Conservation (phyloP, 352 stramenopile genomes). For the Globisporangium spinosum region DNA sequence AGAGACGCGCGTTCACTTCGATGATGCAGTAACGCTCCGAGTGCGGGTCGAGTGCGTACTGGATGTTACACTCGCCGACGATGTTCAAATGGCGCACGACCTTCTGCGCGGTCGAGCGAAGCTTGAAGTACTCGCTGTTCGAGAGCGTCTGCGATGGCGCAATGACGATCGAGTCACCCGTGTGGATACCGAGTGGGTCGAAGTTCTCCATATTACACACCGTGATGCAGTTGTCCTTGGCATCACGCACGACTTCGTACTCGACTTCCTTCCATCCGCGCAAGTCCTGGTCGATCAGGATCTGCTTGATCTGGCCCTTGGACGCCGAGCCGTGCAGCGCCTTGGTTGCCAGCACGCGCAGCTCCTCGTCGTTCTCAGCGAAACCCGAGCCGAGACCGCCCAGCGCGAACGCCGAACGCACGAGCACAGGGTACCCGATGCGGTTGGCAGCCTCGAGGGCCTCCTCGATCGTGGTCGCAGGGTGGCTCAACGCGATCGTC, state of each 20-base stretch:
- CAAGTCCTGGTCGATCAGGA: slow-evolving; percentile 96
- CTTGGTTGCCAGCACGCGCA: slow-evolving; percentile 88
- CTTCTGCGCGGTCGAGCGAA: slow-evolving; percentile 94
- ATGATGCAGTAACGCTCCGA: slow-evolving; percentile 98
- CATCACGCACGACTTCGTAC: slow-evolving; percentile 97
- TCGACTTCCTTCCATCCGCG: slow-evolving; percentile 99
- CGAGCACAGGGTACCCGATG: slow-evolving; percentile 93
- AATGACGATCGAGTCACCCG: slow-evolving; percentile 97
- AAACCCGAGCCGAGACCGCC: slow-evolving; percentile 92
- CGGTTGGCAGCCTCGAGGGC: slow-evolving; percentile 87
- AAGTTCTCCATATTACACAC: slow-evolving; percentile 99
- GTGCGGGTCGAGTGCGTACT: slow-evolving; percentile 95
- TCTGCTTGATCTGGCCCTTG: slow-evolving; percentile 92
- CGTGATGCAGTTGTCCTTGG: slow-evolving; percentile 96
- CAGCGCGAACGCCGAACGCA: slow-evolving; percentile 93
- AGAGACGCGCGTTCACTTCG: slow-evolving; percentile 97
- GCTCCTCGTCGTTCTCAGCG: slow-evolving; percentile 85
- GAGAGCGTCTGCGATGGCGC: slow-evolving; percentile 96
- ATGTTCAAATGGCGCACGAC: slow-evolving; percentile 96
- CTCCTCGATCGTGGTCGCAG: slow-evolving; percentile 89
- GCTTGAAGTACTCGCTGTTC: slow-evolving; percentile 97
- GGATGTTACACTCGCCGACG: slow-evolving; percentile 98
- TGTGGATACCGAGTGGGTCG: slow-evolving; percentile 96
- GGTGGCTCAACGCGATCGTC: slow-evolving; percentile 88
- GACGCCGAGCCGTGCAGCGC: slow-evolving; percentile 80